These are phyloP conservation scores for Tylopilus vinaceipallidus DNA, from an alignment of 768 basidiomycete species.

Conservation along the genomic window DNA sequence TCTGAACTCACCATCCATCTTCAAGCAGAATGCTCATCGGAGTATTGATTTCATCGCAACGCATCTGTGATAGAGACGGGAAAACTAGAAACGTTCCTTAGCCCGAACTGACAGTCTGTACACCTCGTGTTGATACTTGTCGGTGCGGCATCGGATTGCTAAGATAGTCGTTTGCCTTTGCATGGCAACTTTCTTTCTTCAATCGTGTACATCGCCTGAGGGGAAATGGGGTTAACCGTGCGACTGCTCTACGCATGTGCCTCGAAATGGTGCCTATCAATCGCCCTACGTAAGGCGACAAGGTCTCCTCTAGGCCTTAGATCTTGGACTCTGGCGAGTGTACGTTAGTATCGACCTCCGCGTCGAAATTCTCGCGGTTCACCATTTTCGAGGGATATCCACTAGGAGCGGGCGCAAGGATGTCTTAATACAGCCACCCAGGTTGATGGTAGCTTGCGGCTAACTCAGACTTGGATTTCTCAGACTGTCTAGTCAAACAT, in stretches of 20 bases:
- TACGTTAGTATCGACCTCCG: not conserved
- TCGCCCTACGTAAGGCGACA: not conserved
- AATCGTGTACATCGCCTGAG: not conserved
- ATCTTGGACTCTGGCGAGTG: too few relatives aligned
- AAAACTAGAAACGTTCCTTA: constrained; percentile 9
- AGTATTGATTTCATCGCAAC: not conserved
- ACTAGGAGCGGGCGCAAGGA: not conserved
- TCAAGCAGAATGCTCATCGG: not conserved
- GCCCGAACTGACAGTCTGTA: constrained; percentile 11
- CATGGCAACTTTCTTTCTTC: constrained; percentile 1
- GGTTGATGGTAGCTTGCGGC: too few relatives aligned
- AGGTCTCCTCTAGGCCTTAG: not conserved
- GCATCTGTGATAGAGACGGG: not conserved
- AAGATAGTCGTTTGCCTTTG: constrained; percentile 12
- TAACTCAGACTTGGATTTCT: too few relatives aligned
- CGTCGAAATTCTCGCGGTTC: not conserved
- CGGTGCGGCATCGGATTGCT: constrained; percentile 4
- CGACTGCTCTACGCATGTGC: not conserved
- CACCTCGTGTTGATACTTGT: not conserved
- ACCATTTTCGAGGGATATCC: not conserved
- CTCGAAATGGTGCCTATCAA: not conserved
- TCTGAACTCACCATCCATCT: not conserved
- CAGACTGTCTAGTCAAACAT: too few relatives aligned
- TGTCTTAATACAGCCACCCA: not conserved
- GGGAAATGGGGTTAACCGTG: too few relatives aligned